Evolutionary conservation across 2,329 filamentous ascomycete species (phyloP).

Genomic region (Hypocreales sp.): DNA sequence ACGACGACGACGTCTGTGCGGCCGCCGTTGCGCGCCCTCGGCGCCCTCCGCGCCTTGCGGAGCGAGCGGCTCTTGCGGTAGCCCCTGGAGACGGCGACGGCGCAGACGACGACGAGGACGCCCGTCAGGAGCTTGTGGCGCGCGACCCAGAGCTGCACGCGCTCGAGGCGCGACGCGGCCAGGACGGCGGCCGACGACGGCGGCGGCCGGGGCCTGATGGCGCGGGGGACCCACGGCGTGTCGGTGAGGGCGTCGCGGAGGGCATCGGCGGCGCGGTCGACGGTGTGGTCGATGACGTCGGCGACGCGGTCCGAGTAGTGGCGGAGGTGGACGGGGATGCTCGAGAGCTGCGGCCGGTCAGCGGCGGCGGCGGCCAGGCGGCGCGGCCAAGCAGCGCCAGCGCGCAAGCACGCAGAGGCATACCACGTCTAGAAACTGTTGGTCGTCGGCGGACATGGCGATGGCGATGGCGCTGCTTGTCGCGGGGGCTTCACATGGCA

Average conservation of each 20-base stretch:
- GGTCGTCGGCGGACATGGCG: conserved; percentile 64
- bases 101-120: conserved; percentile 52
- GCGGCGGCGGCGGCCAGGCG: too few relatives aligned
- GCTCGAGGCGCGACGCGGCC: conserved; percentile 26
- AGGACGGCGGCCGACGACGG: conserved; percentile 17
- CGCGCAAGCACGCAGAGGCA: too few relatives aligned
- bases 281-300: conserved; percentile 64
- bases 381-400: too few relatives aligned
- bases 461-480: too few relatives aligned
- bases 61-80: conserved; percentile 37
- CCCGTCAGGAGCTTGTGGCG: conserved; percentile 61
- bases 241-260: conserved; percentile 55
- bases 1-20: conserved; percentile 77
- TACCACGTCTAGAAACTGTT: conserved; percentile 65
- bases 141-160: conserved; percentile 53
- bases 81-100: conserved; percentile 42
- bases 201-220: conserved; percentile 40
- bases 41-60: conserved; percentile 58
- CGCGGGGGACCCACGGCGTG: conserved; percentile 57
- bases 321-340: conserved; percentile 46
- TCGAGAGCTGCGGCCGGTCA: conserved; percentile 32
- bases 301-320: conserved; percentile 59
- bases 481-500: too few relatives aligned
- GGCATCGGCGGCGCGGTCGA: conserved; percentile 58
- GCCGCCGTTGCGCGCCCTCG: conserved; percentile 66